Percentiles rank a stretch among this genome's conserved stretches.
These are phyloP conservation scores for Talaromyces borbonicus DNA, from an alignment of 495 filamentous ascomycete species.

Conservation along the genomic window DNA sequence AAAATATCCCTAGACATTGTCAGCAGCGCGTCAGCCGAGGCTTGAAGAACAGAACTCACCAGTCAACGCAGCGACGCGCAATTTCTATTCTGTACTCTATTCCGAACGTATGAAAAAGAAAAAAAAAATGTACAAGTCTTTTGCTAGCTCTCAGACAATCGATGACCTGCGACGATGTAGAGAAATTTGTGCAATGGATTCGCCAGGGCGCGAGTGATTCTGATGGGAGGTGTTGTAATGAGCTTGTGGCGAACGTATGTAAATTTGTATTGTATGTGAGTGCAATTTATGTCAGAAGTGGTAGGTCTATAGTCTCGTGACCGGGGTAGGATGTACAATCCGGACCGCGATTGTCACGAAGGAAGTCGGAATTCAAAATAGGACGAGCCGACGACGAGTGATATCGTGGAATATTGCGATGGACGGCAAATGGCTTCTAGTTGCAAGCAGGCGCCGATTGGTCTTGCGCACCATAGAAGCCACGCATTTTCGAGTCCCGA, in stretches of 20 bases:
- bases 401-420: background rate
- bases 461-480: conserved; percentile 6
- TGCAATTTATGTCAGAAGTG: background rate
- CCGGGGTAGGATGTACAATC: background rate
- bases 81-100: conserved; percentile 6
- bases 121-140: conserved; percentile 5
- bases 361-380: no score
- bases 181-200: background rate
- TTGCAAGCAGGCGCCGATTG: conserved; percentile 6
- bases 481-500: conserved; percentile 4
- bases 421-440: conserved; percentile 3
- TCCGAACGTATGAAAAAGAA: background rate
- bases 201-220: no score
- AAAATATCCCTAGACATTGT: no score
- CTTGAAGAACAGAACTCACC: background rate
- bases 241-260: background rate
- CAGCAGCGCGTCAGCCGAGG: no score
- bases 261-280: background rate
- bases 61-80: conserved; percentile 1
- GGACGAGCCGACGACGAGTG: no score
- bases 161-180: conserved; percentile 7
- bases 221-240: no score
- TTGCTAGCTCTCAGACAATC: conserved; percentile 1
- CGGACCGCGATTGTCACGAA: background rate
- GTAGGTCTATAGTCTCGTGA: no score